Base-by-base conservation (phyloP, 306 rosid genomes). In the Myrica gale region DNA sequence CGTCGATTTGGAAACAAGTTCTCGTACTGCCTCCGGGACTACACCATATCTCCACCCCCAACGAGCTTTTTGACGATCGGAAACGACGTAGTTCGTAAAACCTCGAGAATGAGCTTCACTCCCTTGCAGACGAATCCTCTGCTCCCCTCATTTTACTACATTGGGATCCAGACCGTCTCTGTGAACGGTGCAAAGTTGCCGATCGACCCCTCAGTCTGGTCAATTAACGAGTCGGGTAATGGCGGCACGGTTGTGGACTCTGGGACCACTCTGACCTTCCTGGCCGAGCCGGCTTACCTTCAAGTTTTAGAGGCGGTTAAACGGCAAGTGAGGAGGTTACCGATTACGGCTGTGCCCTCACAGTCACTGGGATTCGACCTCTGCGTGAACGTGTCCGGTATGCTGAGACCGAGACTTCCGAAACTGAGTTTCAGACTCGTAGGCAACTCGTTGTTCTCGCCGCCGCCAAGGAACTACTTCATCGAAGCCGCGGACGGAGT, bases 171-270 rank as follows among this genome's bases (percentile, higher is more conserved):
- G 37, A 42, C 78, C 43, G 84, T 88, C 45, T 68, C 76, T 19
- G 87, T 92, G 2, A 72, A 80, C 63, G 88, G 88, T 7, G 58
- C 1, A 7, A 88, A 72, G 17, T 78, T 92, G 70, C 84, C 84
- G 2, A 80, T 92, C 0, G 72, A 60, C 74, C 77, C 85, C 17
- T 80, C 92, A 56, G 88, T 88, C 12, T 92, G 93, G 93, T 9
- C 78, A 6, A 16, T 90, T 11, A 88, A 90, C 73, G 46, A 50
- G 12, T 2, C 17, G 9, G 97, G 97, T 0, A 83, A 88, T 79
- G 96, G 97, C 72, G 97, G 97, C 9, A 90, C 96, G 10, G 83
- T 92, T 67, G 68, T 92, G 6, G 97, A 92, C 52, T 90, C 97
- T 5, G 97, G 97, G 5, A 92, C 97, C 0, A 92, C 97, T 6